A percentile compares a stretch with the other conserved stretches of the same genome.
phyloP scores from a whole-genome alignment of 495 filamentous ascomycete genomes.

The Penicillium robsamsonii region DNA sequence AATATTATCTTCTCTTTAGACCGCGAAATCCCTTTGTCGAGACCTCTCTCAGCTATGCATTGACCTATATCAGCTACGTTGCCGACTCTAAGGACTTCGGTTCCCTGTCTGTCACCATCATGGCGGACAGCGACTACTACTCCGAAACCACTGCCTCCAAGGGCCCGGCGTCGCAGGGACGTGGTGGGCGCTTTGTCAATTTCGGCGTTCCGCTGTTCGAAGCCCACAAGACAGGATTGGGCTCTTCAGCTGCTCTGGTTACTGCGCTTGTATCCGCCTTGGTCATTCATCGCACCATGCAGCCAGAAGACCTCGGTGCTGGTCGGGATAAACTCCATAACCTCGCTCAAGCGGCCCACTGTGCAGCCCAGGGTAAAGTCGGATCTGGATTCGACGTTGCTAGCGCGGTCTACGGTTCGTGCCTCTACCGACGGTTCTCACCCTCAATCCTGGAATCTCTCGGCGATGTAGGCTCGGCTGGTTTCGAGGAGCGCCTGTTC shows the following conservation, averaged over 20 bases:
- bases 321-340: conserved; percentile 70
- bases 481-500: conserved; percentile 65
- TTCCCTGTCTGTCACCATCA: conserved; percentile 74
- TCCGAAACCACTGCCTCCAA: conserved; percentile 59
- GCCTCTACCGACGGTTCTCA: conserved; percentile 86
- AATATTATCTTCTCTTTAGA: conserved; percentile 18
- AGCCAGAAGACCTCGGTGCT: conserved; percentile 54
- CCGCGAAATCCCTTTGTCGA: conserved; percentile 81
- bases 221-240: conserved; percentile 95
- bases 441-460: conserved; percentile 66
- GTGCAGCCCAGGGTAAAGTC: conserved; percentile 93
- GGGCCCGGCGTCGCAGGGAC: conserved; percentile 21
- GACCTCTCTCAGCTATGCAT: conserved; percentile 79
- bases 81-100: conserved; percentile 56
- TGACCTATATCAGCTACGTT: conserved; percentile 71
- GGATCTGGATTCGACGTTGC: conserved; percentile 98
- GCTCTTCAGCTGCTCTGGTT: conserved; percentile 91
- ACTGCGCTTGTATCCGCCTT: conserved; percentile 84
- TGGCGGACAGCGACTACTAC: conserved; percentile 96
- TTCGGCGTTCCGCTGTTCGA: conserved; percentile 71
- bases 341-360: conserved; percentile 88
- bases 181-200: conserved; percentile 60
- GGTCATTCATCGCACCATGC: conserved; percentile 73
- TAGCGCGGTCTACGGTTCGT: conserved; percentile 85
- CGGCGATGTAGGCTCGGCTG: conserved; percentile 58